phyloP scores from a whole-genome alignment of 306 rosid genomes.

The Lablab purpureus region DNA sequence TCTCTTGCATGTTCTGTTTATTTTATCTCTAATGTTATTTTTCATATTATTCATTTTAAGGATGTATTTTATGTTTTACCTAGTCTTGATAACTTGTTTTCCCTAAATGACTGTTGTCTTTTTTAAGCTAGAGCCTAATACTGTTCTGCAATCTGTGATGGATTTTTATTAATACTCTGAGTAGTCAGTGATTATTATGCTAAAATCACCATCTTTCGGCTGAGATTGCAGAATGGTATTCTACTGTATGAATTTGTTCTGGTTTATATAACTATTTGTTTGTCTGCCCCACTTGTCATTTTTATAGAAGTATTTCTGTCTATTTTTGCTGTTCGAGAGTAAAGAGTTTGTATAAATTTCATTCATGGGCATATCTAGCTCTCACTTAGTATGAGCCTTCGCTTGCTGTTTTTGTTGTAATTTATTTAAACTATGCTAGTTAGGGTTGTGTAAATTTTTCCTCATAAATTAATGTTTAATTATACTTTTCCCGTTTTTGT shows the following conservation, averaged over 20 bases:
- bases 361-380: constrained; percentile 56
- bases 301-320: no score
- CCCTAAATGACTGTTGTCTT: background rate
- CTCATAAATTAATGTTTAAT: background rate
- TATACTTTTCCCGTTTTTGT: background rate
- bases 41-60: background rate
- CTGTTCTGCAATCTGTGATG: constrained; percentile 62
- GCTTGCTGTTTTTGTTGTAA: constrained; percentile 56
- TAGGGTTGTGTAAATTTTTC: background rate
- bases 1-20: constrained; percentile 45
- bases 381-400: background rate
- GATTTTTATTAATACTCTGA: background rate
- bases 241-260: background rate
- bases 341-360: constrained; percentile 47
- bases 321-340: no score
- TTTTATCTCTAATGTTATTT: background rate
- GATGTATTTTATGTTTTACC: background rate
- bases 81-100: background rate
- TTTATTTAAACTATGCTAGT: background rate
- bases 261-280: background rate
- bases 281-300: constrained; percentile 42
- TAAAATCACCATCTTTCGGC: constrained; percentile 78
- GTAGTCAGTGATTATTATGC: background rate
- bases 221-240: constrained; percentile 56
- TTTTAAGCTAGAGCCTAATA: background rate